phyloP scores from a whole-genome alignment of 1,284 basidiomycete species.

The Agroathelia rolfsii region DNA sequence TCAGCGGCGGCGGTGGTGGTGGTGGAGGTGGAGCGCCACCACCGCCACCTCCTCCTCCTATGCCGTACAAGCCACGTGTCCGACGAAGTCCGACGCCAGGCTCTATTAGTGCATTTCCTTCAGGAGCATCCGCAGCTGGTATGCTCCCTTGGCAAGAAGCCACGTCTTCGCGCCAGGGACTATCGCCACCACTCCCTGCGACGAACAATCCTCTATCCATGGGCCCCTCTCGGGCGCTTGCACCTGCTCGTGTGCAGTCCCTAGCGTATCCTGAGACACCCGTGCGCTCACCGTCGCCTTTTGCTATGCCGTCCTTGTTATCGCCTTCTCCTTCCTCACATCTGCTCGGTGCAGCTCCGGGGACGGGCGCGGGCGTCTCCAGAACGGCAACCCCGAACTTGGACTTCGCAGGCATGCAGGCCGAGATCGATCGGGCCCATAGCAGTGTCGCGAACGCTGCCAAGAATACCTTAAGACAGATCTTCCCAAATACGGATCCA shows the following conservation, averaged over 20 bases:
- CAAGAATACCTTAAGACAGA: conserved; percentile 69
- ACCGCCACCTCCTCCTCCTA: conserved; percentile 27
- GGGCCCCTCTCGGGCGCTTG: conserved; percentile 29
- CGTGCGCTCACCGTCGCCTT: too few species aligned
- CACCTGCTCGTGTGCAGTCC: conserved; percentile 34
- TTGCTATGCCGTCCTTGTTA: too few species aligned
- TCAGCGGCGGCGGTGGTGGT: conserved; percentile 15
- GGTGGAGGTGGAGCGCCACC: conserved; percentile 22
- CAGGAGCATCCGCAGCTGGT: too few species aligned
- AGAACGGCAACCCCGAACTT: conserved; percentile 61
- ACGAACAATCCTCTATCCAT: conserved; percentile 32
- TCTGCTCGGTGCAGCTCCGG: too few species aligned
- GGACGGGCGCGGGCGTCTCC: too few species aligned
- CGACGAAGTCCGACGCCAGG: conserved; percentile 37
- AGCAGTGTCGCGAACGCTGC: conserved; percentile 57
- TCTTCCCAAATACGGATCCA: conserved; percentile 73
- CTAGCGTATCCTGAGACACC: conserved; percentile 12
- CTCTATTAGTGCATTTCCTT: too few species aligned
- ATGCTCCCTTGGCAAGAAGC: too few species aligned
- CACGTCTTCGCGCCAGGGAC: too few species aligned
- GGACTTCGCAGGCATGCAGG: conserved; percentile 61
- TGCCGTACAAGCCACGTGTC: conserved; percentile 66
- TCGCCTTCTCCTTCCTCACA: too few species aligned
- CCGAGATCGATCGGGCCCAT: conserved; percentile 72
- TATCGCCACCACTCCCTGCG: too few species aligned